phyloP scores from a whole-genome alignment of 2,329 filamentous ascomycete species.

The Cordyceps pruinosa region DNA sequence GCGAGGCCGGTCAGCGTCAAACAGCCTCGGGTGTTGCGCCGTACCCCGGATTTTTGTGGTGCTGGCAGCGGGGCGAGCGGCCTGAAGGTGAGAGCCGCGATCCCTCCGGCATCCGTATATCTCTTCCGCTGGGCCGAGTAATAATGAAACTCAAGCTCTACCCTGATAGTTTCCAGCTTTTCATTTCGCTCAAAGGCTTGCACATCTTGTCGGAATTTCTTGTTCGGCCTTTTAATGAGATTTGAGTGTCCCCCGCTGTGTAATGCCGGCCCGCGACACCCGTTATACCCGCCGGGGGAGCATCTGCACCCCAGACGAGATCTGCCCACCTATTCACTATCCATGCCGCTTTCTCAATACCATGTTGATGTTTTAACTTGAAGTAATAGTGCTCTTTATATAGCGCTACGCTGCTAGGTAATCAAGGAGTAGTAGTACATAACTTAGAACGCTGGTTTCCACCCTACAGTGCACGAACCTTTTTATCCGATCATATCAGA shows the following conservation, averaged over 20 bases:
- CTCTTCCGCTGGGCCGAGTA: background rate
- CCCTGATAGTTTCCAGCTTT: background rate
- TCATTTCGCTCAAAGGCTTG: background rate
- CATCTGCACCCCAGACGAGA: background rate
- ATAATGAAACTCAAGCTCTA: background rate
- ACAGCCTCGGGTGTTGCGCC: conserved; percentile 11
- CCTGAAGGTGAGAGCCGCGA: background rate
- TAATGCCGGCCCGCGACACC: background rate
- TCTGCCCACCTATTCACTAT: too few species aligned
- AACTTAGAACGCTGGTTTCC: too few species aligned
- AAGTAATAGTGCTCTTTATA: too few species aligned
- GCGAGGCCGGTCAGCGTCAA: background rate
- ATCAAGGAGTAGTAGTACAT: too few species aligned
- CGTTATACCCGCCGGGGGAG: background rate
- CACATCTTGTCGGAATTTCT: background rate
- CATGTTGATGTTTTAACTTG: too few species aligned
- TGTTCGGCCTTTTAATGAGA: background rate
- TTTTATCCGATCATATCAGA: too few species aligned
- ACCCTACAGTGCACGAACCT: too few species aligned
- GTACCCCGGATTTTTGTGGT: conserved; percentile 10
- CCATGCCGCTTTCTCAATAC: too few species aligned
- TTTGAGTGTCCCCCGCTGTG: background rate
- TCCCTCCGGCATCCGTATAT: background rate
- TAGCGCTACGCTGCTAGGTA: too few species aligned
- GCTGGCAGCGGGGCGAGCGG: background rate